These are phyloP conservation scores for Phallus indusiatus DNA, from an alignment of 768 basidiomycete species.

Conservation along the genomic window DNA sequence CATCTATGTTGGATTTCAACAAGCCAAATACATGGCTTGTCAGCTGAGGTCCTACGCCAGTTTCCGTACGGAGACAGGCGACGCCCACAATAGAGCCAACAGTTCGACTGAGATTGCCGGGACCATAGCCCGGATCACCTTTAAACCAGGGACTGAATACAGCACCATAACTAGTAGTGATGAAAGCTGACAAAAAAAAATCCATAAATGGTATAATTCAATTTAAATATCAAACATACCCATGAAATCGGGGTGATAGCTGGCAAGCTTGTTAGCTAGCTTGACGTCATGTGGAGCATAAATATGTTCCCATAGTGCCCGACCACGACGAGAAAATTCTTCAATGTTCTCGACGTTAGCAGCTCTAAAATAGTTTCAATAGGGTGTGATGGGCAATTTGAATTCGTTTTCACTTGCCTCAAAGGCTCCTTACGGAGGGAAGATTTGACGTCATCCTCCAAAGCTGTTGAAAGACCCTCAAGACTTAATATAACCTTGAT, in stretches of 20 bases:
- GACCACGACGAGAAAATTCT: conserved; percentile 58
- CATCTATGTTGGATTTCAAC: conserved; percentile 58
- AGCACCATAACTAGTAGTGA: conserved; percentile 78
- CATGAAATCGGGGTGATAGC: conserved; percentile 92
- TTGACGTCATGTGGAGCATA: conserved; percentile 86
- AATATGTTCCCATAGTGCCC: conserved; percentile 73
- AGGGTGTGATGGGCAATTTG: neutral
- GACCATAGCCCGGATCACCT: conserved; percentile 51
- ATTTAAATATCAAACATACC: conserved; percentile 45
- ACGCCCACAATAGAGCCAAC: conserved; percentile 79
- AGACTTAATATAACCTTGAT: conserved; percentile 73
- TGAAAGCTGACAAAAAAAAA: conserved; percentile 48
- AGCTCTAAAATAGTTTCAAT: conserved; percentile 32
- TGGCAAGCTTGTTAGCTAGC: conserved; percentile 75
- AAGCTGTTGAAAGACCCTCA: conserved; percentile 60
- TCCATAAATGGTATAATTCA: neutral
- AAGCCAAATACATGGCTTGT: conserved; percentile 85
- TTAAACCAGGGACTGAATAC: conserved; percentile 69
- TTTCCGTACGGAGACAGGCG: conserved; percentile 78
- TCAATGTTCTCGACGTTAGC: conserved; percentile 57
- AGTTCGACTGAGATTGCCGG: conserved; percentile 69
- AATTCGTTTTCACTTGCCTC: conserved; percentile 36
- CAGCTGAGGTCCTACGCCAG: conserved; percentile 77
- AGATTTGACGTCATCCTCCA: conserved; percentile 74
- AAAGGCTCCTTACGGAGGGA: conserved; percentile 56